These are phyloP conservation scores for Helicocarpus griseus DNA, from an alignment of 2,329 filamentous ascomycete genomes.

Conservation along the genomic window DNA sequence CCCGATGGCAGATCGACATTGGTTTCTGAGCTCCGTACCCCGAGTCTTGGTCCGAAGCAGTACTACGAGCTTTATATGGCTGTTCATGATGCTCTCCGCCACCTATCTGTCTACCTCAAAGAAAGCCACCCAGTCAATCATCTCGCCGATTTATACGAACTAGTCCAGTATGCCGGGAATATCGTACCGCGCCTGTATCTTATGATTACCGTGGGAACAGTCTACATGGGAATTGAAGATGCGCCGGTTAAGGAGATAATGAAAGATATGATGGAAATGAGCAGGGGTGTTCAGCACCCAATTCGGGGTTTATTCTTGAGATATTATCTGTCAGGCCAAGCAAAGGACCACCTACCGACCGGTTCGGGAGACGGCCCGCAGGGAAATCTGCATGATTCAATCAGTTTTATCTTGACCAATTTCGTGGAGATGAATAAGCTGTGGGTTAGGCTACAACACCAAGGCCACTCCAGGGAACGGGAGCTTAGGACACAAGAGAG, in stretches of 20 bases:
- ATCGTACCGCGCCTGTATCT: slow-evolving; percentile 93
- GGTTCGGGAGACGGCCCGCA: slow-evolving; percentile 82
- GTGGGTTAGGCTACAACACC: slow-evolving; percentile 94
- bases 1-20: slow-evolving; percentile 67
- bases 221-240: slow-evolving; percentile 98
- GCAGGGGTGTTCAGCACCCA: slow-evolving; percentile 90
- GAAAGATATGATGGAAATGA: slow-evolving; percentile 99
- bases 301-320: slow-evolving; percentile 89
- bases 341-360: slow-evolving; percentile 74
- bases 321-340: slow-evolving; percentile 94
- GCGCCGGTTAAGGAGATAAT: slow-evolving; percentile 99
- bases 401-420: slow-evolving; percentile 95
- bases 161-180: slow-evolving; percentile 96
- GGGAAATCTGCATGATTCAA: slow-evolving; percentile 91
- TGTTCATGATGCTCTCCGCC: slow-evolving; percentile 93
- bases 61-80: slow-evolving; percentile 99
- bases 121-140: slow-evolving; percentile 98
- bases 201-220: slow-evolving; percentile 98
- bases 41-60: slow-evolving; percentile 95
- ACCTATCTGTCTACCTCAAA: slow-evolving; percentile 90
- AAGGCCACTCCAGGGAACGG: slow-evolving; percentile 89
- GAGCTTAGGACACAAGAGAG: slow-evolving; percentile 90
- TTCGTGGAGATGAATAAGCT: slow-evolving; percentile 99
- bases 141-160: slow-evolving; percentile 92
- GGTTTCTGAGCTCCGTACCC: slow-evolving; percentile 95